Conservation (phyloP, 1,139 yeast genomes). For the Schizosaccharomyces versatilis region DNA sequence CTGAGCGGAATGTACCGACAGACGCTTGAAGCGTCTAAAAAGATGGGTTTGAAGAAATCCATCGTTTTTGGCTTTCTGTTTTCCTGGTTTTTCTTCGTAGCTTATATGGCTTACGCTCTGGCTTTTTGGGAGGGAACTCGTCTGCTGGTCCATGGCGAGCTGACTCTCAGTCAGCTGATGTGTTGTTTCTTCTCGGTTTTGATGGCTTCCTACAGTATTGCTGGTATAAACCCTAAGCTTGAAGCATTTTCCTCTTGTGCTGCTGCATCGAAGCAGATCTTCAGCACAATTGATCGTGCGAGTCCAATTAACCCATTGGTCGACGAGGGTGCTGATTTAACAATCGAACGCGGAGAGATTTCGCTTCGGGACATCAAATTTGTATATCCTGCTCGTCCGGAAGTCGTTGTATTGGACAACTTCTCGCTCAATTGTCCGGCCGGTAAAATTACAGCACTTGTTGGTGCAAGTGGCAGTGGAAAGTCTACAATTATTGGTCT, state of each 20-base stretch:
- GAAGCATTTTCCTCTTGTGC: conserved; percentile 22
- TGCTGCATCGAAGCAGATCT: conserved; percentile 23
- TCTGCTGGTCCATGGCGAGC: conserved; percentile 8
- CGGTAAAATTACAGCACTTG: conserved; percentile 36
- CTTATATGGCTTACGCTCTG: conserved; percentile 17
- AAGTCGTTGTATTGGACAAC: conserved; percentile 43
- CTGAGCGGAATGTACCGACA: conserved; percentile 20
- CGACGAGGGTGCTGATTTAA: conserved; percentile 19
- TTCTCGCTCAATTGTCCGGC: conserved; percentile 28
- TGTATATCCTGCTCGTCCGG: conserved; percentile 74
- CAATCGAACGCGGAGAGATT: conserved; percentile 26
- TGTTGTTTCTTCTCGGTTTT: conserved; percentile 16
- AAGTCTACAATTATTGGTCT: conserved; percentile 46
- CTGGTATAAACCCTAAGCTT: conserved; percentile 24
- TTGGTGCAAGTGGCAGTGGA: conserved; percentile 65
- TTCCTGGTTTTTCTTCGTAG: conserved; percentile 15
- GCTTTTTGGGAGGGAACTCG: conserved; percentile 25
- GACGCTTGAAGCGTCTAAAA: conserved; percentile 17
- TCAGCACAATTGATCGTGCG: conserved; percentile 24
- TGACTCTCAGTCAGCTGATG: conserved; percentile 11
- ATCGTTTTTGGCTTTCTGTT: conserved; percentile 19
- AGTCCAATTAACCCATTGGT: conserved; percentile 21
- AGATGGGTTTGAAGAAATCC: conserved; percentile 18
- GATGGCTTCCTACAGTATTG: conserved; percentile 24
- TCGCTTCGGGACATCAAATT: conserved; percentile 46